phyloP scores from a whole-genome alignment of 306 rosid species.

The Corylus avellana region DNA sequence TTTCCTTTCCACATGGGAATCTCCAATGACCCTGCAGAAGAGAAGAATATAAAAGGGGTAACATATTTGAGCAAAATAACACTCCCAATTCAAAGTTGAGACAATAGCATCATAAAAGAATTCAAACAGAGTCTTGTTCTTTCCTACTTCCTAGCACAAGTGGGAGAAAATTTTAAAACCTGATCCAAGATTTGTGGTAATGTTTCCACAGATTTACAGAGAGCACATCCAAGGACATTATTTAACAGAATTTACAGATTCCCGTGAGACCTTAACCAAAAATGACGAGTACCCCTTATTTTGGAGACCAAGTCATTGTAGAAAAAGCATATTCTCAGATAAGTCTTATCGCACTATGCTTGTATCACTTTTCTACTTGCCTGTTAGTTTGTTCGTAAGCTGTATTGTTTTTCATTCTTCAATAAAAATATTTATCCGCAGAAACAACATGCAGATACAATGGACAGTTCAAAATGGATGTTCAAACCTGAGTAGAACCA shows the following conservation, averaged over 20 bases:
- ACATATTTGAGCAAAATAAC: neutral
- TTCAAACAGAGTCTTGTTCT: neutral
- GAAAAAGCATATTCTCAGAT: neutral
- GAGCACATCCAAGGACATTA: neutral
- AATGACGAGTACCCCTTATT: neutral
- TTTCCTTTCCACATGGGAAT: conserved; percentile 84
- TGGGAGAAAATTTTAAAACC: neutral
- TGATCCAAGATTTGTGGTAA: neutral
- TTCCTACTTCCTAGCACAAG: neutral
- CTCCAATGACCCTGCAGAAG: conserved; percentile 96
- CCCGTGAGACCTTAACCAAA: neutral
- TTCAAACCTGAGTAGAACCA: conserved; percentile 94
- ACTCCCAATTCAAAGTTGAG: neutral
- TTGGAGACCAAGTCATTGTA: neutral
- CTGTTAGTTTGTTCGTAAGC: neutral
- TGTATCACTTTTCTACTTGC: neutral
- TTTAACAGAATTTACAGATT: neutral
- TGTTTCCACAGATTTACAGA: neutral
- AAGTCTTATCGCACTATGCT: neutral
- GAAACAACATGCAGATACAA: neutral
- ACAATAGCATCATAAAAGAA: conserved; percentile 1
- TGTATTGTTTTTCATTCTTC: neutral
- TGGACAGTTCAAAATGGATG: neutral
- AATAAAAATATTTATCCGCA: neutral
- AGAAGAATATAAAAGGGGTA: conserved; percentile 21